These are phyloP conservation scores for Conticribra weissflogii DNA, from an alignment of 108 stramenopile genomes.

Conservation along the genomic window DNA sequence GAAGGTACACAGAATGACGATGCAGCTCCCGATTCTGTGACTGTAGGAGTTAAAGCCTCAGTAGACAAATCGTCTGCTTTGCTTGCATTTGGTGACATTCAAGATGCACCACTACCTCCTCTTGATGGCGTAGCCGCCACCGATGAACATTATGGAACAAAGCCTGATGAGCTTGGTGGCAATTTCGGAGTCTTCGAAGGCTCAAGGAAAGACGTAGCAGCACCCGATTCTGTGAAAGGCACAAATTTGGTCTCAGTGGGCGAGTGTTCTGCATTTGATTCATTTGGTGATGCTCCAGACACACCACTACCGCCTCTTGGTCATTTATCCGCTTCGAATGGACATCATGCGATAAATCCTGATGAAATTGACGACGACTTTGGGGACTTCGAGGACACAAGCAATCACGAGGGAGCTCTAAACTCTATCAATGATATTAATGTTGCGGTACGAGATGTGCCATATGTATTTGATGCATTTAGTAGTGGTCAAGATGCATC, in stretches of 20 bases:
- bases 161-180: no score
- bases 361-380: conserved; percentile 29
- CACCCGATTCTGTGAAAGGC: no score
- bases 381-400: conserved; percentile 18
- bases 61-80: conserved; percentile 15
- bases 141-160: no score
- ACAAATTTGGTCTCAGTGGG: no score
- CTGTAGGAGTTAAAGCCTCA: no score
- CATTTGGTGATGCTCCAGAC: conserved; percentile 2
- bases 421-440: background rate
- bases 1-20: no score
- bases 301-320: background rate
- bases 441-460: background rate
- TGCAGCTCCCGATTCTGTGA: no score
- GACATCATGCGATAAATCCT: no score
- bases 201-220: no score
- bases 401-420: no score
- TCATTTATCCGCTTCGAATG: background rate
- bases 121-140: conserved; percentile 33
- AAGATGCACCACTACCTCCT: conserved; percentile 41
- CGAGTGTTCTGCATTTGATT: conserved; percentile 12
- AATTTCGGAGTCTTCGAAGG: no score
- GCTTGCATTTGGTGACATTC: conserved; percentile 17
- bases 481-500: background rate
- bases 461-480: conserved; percentile 16